Conservation (phyloP, 2,329 filamentous ascomycete genomes). For the Fonsecaea erecta region DNA sequence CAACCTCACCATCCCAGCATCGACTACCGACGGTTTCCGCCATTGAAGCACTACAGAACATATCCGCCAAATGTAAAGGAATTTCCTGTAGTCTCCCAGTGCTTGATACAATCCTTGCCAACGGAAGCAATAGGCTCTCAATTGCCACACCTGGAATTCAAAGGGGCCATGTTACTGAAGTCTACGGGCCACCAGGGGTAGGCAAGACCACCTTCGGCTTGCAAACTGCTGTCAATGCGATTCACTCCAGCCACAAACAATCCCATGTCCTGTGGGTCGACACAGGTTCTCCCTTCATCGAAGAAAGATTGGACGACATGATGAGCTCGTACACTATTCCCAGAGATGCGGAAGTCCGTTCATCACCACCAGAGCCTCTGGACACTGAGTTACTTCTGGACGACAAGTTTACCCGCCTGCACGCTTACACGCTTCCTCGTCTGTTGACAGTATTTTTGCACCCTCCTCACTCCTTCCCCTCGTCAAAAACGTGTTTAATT, state of each 20-base stretch:
- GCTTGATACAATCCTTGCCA: slow-evolving; percentile 57
- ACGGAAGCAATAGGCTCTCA: slow-evolving; percentile 10
- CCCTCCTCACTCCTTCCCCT: slow-evolving; percentile 67
- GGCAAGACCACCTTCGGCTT: slow-evolving; percentile 84
- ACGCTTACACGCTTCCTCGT: slow-evolving; percentile 63
- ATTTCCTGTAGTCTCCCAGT: slow-evolving; percentile 61
- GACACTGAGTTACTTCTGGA: slow-evolving; percentile 30
- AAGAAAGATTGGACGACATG: slow-evolving; percentile 55
- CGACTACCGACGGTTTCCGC: slow-evolving; percentile 77
- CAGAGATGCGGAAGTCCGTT: slow-evolving; percentile 11
- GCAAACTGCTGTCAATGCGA: slow-evolving; percentile 68
- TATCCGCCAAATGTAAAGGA: slow-evolving; percentile 35
- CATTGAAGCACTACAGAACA: slow-evolving; percentile 65
- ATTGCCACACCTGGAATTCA: slow-evolving; percentile 38
- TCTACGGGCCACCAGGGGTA: slow-evolving; percentile 83
- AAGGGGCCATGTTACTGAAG: slow-evolving; percentile 79
- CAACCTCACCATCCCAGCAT: slow-evolving; percentile 48
- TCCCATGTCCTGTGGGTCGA: slow-evolving; percentile 75
- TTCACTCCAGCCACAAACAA: slow-evolving; percentile 59
- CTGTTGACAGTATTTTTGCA: slow-evolving; percentile 73
- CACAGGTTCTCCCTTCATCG: slow-evolving; percentile 55
- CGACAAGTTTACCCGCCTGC: slow-evolving; percentile 68
- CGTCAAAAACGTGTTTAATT: slow-evolving; percentile 67
- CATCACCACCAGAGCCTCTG: slow-evolving; percentile 2
- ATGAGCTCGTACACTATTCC: slow-evolving; percentile 39